These are phyloP conservation scores for Canavalia ensiformis DNA, from an alignment of 306 rosid species.

Conservation along the genomic window DNA sequence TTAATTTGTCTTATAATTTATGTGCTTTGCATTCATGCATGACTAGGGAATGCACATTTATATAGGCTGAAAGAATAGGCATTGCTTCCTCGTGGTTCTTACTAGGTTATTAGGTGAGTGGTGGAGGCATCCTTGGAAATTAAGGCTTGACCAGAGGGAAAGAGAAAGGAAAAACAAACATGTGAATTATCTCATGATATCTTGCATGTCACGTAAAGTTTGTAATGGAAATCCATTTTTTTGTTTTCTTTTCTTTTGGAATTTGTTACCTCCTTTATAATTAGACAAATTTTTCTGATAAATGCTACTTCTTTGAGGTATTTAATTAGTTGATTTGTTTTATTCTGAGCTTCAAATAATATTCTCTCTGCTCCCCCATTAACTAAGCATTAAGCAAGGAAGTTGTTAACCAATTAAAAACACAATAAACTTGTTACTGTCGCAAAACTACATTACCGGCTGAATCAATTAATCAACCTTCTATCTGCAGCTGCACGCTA, in stretches of 20 bases:
- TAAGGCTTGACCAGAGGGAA: conserved; percentile 46
- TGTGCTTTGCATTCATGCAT: conserved; percentile 42
- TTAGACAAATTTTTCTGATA: not conserved
- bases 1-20: conserved; percentile 21
- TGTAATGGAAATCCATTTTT: conserved; percentile 14
- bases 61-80: conserved; percentile 53
- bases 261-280: not conserved
- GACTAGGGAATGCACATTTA: conserved; percentile 61
- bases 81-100: conserved; percentile 67
- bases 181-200: conserved; percentile 39
- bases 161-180: not conserved
- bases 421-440: conserved; percentile 1
- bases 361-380: conserved; percentile 26
- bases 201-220: conserved; percentile 75
- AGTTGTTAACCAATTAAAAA: conserved; percentile 29
- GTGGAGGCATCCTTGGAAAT: conserved; percentile 46
- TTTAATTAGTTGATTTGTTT: conserved; percentile 48
- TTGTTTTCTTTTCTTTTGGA: conserved; percentile 15
- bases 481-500: conserved; percentile 11
- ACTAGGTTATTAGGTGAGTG: conserved; percentile 68
- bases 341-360: conserved; percentile 35
- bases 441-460: not conserved
- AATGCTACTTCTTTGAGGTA: not conserved
- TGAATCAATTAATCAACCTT: not conserved
- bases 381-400: conserved; percentile 33